Evolutionary conservation across 768 basidiomycete genomes (phyloP).

Genomic region (Podaxis sp.): DNA sequence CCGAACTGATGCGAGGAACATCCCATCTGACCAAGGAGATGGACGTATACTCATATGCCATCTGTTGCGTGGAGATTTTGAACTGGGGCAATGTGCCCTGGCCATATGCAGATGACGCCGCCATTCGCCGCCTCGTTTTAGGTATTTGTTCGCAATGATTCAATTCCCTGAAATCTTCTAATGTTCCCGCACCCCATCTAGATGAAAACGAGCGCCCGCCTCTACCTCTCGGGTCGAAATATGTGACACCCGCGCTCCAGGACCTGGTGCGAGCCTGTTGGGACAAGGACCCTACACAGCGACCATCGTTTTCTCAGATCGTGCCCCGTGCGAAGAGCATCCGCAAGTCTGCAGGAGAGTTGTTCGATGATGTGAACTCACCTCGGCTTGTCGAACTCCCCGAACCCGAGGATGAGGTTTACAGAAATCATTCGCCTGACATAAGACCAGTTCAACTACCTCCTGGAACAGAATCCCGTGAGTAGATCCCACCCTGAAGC

Average conservation of each 20-base stretch:
- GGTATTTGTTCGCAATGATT: conserved; percentile 32
- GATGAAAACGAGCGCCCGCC: conserved; percentile 52
- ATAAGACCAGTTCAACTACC: conserved; percentile 33
- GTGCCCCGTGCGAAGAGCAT: conserved; percentile 45
- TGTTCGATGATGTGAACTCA: conserved; percentile 26
- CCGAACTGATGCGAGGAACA: conserved; percentile 58
- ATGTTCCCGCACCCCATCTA: conserved; percentile 23
- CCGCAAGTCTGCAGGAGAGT: conserved; percentile 29
- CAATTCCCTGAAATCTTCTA: conserved; percentile 14
- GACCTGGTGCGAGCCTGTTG: conserved; percentile 52
- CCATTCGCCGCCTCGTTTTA: conserved; percentile 51
- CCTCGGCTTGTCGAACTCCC: conserved; percentile 12
- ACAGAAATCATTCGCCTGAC: conserved; percentile 31
- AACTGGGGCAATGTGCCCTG: conserved; percentile 64
- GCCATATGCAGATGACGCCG: conserved; percentile 48
- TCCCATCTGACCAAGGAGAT: conserved; percentile 48
- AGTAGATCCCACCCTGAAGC: not conserved
- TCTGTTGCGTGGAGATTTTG: conserved; percentile 64
- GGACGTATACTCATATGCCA: conserved; percentile 72
- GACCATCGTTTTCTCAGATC: conserved; percentile 54
- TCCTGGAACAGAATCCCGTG: conserved; percentile 1
- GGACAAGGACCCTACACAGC: conserved; percentile 47
- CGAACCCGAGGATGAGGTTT: not conserved
- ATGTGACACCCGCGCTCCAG: conserved; percentile 37
- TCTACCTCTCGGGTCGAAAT: conserved; percentile 38